Base-by-base conservation (phyloP, 225 moss, liverwort and hornwort species). In the Climacium dendroides region DNA sequence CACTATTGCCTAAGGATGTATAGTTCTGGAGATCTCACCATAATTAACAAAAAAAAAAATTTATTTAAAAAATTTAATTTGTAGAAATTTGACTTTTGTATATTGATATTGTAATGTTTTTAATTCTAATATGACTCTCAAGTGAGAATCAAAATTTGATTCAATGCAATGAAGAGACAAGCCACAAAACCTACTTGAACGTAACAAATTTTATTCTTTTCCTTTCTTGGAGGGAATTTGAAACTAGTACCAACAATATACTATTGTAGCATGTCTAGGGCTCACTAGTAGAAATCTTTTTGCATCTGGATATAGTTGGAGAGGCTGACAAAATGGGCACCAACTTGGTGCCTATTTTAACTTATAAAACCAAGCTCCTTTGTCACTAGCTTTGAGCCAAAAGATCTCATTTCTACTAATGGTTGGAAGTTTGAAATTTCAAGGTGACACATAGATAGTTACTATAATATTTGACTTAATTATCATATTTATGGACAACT, bases 301-400 rank as follows among this genome's bases (percentile, higher is more conserved):
- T 0, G 3, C 4, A 69, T 24, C 23, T 24, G 14, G 3, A 1
- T 41, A 15, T 25, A 70, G 3, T 41, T 39, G 8, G 24, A 24
- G 3, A 4, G 2, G 7, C 10, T 0, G 5, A 3, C 0, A 0
- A 39, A 22, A 37, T 37, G 12, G 7, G 0, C 0, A 20, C 7
- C 4, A 37, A 37, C 4, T 37, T 37, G 7, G 13, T 23, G 23
- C 4, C 39, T 0, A 69, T 39, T 24, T 69, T 22, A 2, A 4
- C 12, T 67, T 37, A 19, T n/a, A 1, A 39, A 13, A 24, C 2
- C 3, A 69, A 65, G 9, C 9, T n/a, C 17, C 0, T n/a, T 6
- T 11, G 4, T 39, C 3, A n/a, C n/a, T n/a, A n/a, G 13, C 24
- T 39, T 39, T 1, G 14, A 39, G 1, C 7, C 3, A 8, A 41